Base-by-base conservation (phyloP, 495 filamentous ascomycete genomes). In the Parathielavia hyrcaniae region DNA sequence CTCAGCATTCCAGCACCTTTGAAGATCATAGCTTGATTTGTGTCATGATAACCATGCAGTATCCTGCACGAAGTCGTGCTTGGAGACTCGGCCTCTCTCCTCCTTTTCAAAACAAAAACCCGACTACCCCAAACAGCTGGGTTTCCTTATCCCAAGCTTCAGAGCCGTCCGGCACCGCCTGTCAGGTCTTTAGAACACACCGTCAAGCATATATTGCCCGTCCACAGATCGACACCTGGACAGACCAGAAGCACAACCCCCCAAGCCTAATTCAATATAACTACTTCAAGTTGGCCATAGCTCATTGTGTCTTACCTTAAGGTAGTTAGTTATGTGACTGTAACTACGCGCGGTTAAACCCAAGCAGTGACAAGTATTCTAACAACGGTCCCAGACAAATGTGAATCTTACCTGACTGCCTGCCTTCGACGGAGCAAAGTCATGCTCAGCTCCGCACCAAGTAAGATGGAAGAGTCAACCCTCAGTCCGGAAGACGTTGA, bases 221-320 rank as follows among this genome's bases (percentile, higher is more conserved):
- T 50, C n/a, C 32, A 35, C 47, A n/a, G 47, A 50, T 50, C 47
- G 47, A 35, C 47, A 36, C 17, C 10, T 0, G 10, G 5, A 35
- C 16, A 50, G 22, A 12, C 20, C n/a, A n/a, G 16, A 50, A 35
- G 23, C 47, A 35, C 13, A 36, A 22, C 9, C n/a, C 32, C 47
- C 19, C n/a, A 34, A 12, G 47, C 47, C n/a, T n/a, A n/a, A n/a
- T n/a, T n/a, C n/a, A n/a, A n/a, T n/a, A n/a, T n/a, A n/a, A n/a
- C n/a, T n/a, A n/a, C n/a, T n/a, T n/a, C 47, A 50, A 50, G 41
- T 50, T 50, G 47, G 47, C 47, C 47, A 30, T 26, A 30, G 30
- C 32, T 36, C 32, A 50, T 50, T 36, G 32, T 36, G 32, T 35
- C 12, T 13, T 17, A 35, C 46, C 26, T n/a, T n/a, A n/a, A n/a